phyloP scores from a whole-genome alignment of 1,284 basidiomycete genomes.

The Sporisorium iseilematis-ciliati region DNA sequence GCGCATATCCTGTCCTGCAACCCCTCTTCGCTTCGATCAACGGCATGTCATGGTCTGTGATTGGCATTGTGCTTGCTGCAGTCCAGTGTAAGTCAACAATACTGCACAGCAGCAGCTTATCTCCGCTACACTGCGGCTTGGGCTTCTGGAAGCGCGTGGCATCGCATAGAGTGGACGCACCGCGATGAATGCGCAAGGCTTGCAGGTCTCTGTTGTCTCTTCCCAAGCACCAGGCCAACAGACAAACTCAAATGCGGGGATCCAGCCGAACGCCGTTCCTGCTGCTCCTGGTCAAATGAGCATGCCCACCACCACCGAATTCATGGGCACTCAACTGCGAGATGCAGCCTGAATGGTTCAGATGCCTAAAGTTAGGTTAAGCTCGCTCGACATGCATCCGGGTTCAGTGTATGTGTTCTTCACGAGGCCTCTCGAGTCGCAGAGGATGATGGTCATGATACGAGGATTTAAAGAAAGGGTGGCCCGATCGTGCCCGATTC shows the following conservation, averaged over 20 bases:
- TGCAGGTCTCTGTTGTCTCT: slow-evolving; percentile 27
- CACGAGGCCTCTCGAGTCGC: not conserved
- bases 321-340: slow-evolving; percentile 21
- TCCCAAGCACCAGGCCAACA: slow-evolving; percentile 20
- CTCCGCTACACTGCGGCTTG: too few relatives aligned
- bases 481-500: not conserved
- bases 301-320: slow-evolving; percentile 18
- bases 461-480: not conserved
- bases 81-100: too few relatives aligned
- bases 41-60: too few relatives aligned
- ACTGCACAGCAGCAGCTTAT: too few relatives aligned
- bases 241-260: slow-evolving; percentile 18
- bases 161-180: not conserved
- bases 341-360: slow-evolving; percentile 43
- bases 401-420: not conserved
- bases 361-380: slow-evolving; percentile 33
- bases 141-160: not conserved
- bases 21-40: too few relatives aligned
- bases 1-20: too few relatives aligned
- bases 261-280: slow-evolving; percentile 12
- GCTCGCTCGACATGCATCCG: not conserved
- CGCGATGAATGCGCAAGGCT: slow-evolving; percentile 28
- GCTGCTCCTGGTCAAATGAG: slow-evolving; percentile 14
- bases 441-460: slow-evolving; percentile 1
- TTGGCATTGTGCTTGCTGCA: too few relatives aligned